A percentile compares a stretch with the other conserved stretches of the same genome.
Evolutionary conservation across 352 stramenopile genomes (phyloP).

Genomic region (Phytophthora agathidicida): DNA sequence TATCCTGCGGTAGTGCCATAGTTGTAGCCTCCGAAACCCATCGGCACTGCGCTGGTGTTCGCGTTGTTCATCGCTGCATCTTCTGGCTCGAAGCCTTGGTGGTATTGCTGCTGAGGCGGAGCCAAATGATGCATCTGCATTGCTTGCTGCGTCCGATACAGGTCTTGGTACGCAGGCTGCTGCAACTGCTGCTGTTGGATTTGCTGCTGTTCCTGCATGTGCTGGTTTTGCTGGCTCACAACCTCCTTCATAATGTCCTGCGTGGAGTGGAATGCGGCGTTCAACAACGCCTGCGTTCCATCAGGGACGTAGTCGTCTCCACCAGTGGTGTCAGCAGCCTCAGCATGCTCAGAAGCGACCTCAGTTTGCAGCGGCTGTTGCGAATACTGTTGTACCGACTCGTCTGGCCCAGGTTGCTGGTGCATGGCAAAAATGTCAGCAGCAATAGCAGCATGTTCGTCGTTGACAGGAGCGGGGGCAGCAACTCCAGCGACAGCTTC

Average conservation of each 20-base stretch:
- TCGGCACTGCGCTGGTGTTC: conserved; percentile 28
- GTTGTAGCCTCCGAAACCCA: conserved; percentile 41
- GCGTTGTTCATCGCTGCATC: conserved; percentile 38
- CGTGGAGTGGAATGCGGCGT: conserved; percentile 75
- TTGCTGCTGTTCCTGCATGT: conserved; percentile 40
- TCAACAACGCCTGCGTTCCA: conserved; percentile 69
- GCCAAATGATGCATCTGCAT: conserved; percentile 45
- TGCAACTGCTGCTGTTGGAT: conserved; percentile 43
- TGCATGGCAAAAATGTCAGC: conserved; percentile 48
- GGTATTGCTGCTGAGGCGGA: conserved; percentile 43
- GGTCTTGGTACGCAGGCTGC: conserved; percentile 38
- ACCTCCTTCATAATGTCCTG: conserved; percentile 79
- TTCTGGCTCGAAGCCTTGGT: conserved; percentile 69
- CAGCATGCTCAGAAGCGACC: conserved; percentile 5
- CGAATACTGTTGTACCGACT: conserved; percentile 25
- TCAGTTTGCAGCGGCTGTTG: conserved; percentile 26
- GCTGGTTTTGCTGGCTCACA: conserved; percentile 53
- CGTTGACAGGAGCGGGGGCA: conserved; percentile 17
- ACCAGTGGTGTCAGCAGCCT: conserved; percentile 19
- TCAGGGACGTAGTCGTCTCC: conserved; percentile 50
- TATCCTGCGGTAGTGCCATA: conserved; percentile 34
- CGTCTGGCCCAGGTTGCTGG: conserved; percentile 33
- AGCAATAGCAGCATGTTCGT: conserved; percentile 42
- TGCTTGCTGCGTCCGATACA: conserved; percentile 40
- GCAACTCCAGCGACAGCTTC: conserved; percentile 11